Percentiles rank a stretch among this genome's conserved stretches.
Evolutionary conservation across 2,329 filamentous ascomycete species (phyloP).

Genomic region (Calonectria honghensis): DNA sequence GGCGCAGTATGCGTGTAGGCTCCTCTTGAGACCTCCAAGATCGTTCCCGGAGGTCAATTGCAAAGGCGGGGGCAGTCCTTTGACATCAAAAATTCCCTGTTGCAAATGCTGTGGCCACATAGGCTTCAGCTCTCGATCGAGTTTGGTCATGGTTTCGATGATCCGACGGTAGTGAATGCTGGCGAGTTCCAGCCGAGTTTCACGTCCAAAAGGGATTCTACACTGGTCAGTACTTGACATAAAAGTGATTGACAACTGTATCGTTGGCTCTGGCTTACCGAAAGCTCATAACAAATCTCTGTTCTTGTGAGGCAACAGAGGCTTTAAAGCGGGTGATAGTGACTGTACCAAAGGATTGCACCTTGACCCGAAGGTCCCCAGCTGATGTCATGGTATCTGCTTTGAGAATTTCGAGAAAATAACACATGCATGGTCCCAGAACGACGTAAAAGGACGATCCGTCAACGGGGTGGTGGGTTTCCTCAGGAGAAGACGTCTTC

Average conservation of each 20-base stretch:
- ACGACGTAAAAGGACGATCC: constrained; percentile 73
- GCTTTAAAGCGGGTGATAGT: constrained; percentile 71
- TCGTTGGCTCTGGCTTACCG: constrained; percentile 62
- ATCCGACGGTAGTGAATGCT: constrained; percentile 73
- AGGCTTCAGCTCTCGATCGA: constrained; percentile 74
- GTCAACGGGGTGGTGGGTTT: constrained; percentile 68
- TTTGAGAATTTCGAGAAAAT: constrained; percentile 70
- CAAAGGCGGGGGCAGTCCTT: constrained; percentile 71
- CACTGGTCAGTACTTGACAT: constrained; percentile 37
- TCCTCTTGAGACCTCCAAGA: constrained; percentile 73
- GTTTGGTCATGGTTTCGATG: constrained; percentile 72
- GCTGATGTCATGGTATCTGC: constrained; percentile 64
- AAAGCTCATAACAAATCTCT: constrained; percentile 74
- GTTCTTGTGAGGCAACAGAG: constrained; percentile 71
- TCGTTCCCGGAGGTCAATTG: constrained; percentile 73
- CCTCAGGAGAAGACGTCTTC: constrained; percentile 64
- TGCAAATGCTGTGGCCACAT: constrained; percentile 76
- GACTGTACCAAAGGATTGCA: constrained; percentile 71
- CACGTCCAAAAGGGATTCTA: constrained; percentile 65
- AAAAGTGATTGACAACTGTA: neutral
- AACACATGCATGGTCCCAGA: constrained; percentile 72
- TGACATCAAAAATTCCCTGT: constrained; percentile 71
- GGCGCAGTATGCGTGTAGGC: constrained; percentile 72
- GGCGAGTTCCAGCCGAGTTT: constrained; percentile 69
- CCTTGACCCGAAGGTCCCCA: constrained; percentile 69